These are phyloP conservation scores for Scheffersomyces stipitis DNA, from an alignment of 805 yeast species.

Conservation along the genomic window DNA sequence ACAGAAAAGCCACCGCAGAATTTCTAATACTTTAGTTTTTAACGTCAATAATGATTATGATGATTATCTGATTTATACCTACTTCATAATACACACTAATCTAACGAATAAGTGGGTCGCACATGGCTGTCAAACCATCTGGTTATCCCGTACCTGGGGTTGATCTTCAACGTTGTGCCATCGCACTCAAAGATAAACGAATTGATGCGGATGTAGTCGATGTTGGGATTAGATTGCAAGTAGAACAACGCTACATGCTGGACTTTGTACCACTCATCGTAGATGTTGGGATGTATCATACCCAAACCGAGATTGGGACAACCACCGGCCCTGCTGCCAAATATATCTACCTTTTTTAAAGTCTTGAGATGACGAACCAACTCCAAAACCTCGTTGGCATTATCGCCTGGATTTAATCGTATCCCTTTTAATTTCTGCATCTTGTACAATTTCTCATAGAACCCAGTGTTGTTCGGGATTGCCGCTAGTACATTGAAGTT, in stretches of 20 bases:
- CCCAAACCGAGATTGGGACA: conserved; percentile 56
- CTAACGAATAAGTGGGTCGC: conserved; percentile 9
- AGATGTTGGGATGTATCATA: conserved; percentile 51
- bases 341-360: conserved; percentile 40
- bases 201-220: conserved; percentile 49
- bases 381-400: conserved; percentile 14
- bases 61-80: too few species aligned
- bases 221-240: conserved; percentile 19
- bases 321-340: conserved; percentile 53
- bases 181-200: conserved; percentile 46
- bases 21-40: too few species aligned
- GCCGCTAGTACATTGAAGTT: conserved; percentile 5
- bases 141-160: conserved; percentile 48
- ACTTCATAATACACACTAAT: too few species aligned
- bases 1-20: too few species aligned
- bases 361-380: conserved; percentile 24
- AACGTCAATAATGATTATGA: too few species aligned
- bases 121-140: conserved; percentile 46
- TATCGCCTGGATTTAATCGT: conserved; percentile 41
- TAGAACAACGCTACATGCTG: conserved; percentile 52
- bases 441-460: conserved; percentile 4
- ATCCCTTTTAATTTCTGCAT: conserved; percentile 33
- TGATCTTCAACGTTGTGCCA: conserved; percentile 14
- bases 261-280: conserved; percentile 58
- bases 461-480: conserved; percentile 6